Percentiles rank a stretch among this genome's conserved stretches.
Evolutionary conservation across 2,329 filamentous ascomycete species (phyloP).

Genomic region (Tolypocladium ovalisporum): DNA sequence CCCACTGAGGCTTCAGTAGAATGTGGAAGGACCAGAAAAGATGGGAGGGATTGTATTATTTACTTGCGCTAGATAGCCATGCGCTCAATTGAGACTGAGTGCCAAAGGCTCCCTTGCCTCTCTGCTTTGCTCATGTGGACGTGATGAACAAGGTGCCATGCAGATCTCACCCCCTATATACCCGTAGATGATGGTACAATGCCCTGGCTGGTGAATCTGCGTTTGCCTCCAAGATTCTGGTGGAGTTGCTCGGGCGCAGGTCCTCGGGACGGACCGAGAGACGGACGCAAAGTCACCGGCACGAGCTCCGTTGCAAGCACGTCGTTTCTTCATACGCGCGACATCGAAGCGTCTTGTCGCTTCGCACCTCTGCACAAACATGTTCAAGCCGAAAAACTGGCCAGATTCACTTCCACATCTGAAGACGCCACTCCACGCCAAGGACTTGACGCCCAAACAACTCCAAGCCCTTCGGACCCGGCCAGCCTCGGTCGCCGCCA

Average conservation of each 20-base stretch:
- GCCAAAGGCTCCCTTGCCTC: background rate
- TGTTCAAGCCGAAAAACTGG: slow-evolving; percentile 46
- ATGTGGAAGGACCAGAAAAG: background rate
- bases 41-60: background rate
- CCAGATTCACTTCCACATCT: slow-evolving; percentile 42
- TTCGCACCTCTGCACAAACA: slow-evolving; percentile 4
- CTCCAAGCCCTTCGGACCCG: slow-evolving; percentile 23
- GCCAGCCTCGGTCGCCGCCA: slow-evolving; percentile 9
- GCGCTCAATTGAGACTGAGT: background rate
- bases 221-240: too few relatives aligned
- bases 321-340: background rate
- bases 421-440: slow-evolving; percentile 34
- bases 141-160: background rate
- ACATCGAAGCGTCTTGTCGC: background rate
- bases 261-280: background rate
- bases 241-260: background rate
- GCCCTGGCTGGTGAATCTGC: too few relatives aligned
- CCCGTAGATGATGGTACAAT: too few relatives aligned
- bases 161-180: background rate
- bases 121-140: background rate
- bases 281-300: background rate
- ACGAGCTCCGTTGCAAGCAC: background rate
- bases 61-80: background rate
- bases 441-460: slow-evolving; percentile 31
- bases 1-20: background rate